phyloP scores from a whole-genome alignment of 768 basidiomycete genomes.

The Mrakia gelida region DNA sequence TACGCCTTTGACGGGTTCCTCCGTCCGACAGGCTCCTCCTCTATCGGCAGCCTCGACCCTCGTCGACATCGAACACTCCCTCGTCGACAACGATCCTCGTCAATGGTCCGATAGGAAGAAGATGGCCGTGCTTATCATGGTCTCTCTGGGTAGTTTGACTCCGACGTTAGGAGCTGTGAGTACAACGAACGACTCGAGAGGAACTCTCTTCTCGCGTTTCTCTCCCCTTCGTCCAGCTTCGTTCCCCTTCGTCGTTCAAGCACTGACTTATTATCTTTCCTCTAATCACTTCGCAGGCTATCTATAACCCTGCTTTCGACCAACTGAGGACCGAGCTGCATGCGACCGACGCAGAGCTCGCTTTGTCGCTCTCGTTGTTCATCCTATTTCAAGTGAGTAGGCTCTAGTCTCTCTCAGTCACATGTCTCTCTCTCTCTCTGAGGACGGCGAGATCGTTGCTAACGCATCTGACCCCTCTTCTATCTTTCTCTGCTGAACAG shows the following conservation, averaged over 20 bases:
- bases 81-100: slow-evolving; percentile 47
- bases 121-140: slow-evolving; percentile 33
- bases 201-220: neutral
- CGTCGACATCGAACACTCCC: slow-evolving; percentile 46
- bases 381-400: slow-evolving; percentile 36
- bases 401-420: too few species aligned
- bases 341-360: slow-evolving; percentile 42
- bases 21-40: neutral
- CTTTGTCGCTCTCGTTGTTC: slow-evolving; percentile 43
- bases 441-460: too few species aligned
- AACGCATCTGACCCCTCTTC: too few species aligned
- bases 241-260: neutral
- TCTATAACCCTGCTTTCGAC: slow-evolving; percentile 46
- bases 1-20: neutral
- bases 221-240: neutral
- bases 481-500: too few species aligned
- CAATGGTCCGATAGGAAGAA: slow-evolving; percentile 44
- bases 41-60: neutral
- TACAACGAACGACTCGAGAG: neutral
- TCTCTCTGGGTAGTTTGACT: slow-evolving; percentile 38
- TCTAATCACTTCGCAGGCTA: slow-evolving; percentile 27
- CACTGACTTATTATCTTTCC: neutral
- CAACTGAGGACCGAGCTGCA: slow-evolving; percentile 40
- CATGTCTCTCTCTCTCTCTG: too few species aligned
- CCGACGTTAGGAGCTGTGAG: slow-evolving; percentile 41